A percentile compares a stretch with the other conserved stretches of the same genome.
phyloP scores from a whole-genome alignment of 2,329 filamentous ascomycete genomes.

The Whalleya microplaca region DNA sequence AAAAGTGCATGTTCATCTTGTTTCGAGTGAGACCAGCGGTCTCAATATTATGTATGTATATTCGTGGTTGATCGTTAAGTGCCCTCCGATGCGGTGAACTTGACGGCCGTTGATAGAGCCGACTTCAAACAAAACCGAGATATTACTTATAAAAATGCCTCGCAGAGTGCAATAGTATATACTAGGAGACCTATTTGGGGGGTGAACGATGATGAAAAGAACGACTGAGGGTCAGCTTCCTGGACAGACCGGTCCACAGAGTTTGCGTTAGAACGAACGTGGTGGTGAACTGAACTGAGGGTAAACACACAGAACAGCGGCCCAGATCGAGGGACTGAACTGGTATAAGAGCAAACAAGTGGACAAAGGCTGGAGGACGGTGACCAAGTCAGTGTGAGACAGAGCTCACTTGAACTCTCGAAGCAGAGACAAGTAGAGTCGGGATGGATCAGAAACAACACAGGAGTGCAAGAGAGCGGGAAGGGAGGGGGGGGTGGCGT shows the following conservation, averaged over 20 bases:
- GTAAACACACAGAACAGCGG: conserved; percentile 22
- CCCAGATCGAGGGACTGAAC: conserved; percentile 26
- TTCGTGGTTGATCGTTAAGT: conserved; percentile 14
- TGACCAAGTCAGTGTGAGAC: conserved; percentile 37
- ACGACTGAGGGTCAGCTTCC: conserved; percentile 39
- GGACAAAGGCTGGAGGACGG: conserved; percentile 25
- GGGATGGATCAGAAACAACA: conserved; percentile 40
- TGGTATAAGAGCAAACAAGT: conserved; percentile 37
- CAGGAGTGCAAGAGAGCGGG: conserved; percentile 37
- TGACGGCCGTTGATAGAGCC: conserved; percentile 8
- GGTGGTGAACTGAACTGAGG: conserved; percentile 32
- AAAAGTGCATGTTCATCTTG: conserved; percentile 38
- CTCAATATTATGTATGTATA: conserved; percentile 25
- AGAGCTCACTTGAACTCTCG: conserved; percentile 37
- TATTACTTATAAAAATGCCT: conserved; percentile 17
- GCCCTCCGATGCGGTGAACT: conserved; percentile 8
- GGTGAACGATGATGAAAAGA: conserved; percentile 33
- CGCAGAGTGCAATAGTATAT: conserved; percentile 16
- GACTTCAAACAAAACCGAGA: conserved; percentile 10
- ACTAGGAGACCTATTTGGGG: conserved; percentile 7
- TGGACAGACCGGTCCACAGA: conserved; percentile 26
- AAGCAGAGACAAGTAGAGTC: conserved; percentile 39
- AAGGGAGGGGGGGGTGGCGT: conserved; percentile 40
- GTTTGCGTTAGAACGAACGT: conserved; percentile 35
- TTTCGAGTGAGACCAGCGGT: conserved; percentile 8